A percentile compares a stretch with the other conserved stretches of the same genome.
Conservation (phyloP, 441 rosid species). For the Eruca vesicaria region DNA sequence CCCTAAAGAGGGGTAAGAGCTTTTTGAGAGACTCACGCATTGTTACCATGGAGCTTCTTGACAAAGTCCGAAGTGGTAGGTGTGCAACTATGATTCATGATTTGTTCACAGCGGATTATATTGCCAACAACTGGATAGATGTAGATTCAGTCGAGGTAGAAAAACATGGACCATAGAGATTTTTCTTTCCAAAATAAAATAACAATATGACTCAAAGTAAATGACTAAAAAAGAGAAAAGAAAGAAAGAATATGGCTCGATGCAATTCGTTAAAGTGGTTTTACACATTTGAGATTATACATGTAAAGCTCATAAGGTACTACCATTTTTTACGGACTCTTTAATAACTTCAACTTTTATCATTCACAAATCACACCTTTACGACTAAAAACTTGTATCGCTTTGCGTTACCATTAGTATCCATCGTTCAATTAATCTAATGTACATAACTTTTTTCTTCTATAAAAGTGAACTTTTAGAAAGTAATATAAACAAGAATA, state of each 20-base stretch:
- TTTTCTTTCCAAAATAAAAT: neutral
- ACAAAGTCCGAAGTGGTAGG: neutral
- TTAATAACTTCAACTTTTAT: neutral
- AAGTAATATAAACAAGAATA: neutral
- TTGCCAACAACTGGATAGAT: neutral
- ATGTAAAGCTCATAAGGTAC: neutral
- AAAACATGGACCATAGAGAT: neutral
- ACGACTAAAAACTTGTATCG: neutral
- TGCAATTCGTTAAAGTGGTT: neutral
- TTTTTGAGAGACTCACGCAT: neutral
- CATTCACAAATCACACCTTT: neutral
- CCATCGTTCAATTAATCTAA: neutral
- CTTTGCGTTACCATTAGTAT: neutral
- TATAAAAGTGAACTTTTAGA: neutral
- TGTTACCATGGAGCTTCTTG: neutral
- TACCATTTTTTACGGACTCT: neutral
- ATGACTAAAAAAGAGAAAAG: too few species aligned
- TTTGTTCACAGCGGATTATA: neutral
- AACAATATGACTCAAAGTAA: too few species aligned
- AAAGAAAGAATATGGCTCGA: neutral
- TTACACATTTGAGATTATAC: neutral
- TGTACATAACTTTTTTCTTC: neutral
- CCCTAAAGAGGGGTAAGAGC: neutral
- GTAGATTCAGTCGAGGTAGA: neutral
- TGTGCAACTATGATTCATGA: neutral